Evolutionary conservation across 208 protist genomes (phyloP).

Genomic region (Herpetomonas muscarum): DNA sequence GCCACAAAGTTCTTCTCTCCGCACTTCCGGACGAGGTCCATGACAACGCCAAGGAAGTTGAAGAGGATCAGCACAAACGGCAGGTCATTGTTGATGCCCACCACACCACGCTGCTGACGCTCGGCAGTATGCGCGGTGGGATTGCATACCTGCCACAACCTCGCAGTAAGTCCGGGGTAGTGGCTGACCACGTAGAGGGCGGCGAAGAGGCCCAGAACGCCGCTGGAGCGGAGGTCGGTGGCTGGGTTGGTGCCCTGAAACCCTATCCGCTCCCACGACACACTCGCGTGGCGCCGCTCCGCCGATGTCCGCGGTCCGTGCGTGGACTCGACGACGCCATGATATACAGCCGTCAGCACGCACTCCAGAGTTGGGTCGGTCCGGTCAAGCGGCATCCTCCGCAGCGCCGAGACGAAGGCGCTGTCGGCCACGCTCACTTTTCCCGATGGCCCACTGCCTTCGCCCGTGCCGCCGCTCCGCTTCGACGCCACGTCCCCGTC

Average conservation of each 20-base stretch:
- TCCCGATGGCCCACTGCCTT: not conserved
- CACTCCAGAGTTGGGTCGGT: conserved; percentile 31
- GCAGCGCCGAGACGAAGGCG: conserved; percentile 23
- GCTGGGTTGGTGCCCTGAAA: conserved; percentile 80
- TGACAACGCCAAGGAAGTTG: conserved; percentile 57
- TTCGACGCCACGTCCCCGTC: conserved; percentile 2
- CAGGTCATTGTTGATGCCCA: conserved; percentile 24
- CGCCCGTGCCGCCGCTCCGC: not conserved
- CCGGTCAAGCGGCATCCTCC: conserved; percentile 21
- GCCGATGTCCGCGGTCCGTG: not conserved
- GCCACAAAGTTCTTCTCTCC: conserved; percentile 17
- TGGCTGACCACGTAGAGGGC: conserved; percentile 67
- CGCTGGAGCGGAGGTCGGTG: conserved; percentile 74
- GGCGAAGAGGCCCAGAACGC: conserved; percentile 66
- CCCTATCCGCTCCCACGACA: conserved; percentile 64
- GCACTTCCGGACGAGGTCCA: conserved; percentile 35
- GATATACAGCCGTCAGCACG: conserved; percentile 59
- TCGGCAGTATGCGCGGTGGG: conserved; percentile 1
- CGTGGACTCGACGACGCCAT: conserved; percentile 17
- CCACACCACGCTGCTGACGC: conserved; percentile 9
- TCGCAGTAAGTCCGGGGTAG: conserved; percentile 42
- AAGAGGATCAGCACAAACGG: conserved; percentile 78
- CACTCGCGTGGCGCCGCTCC: conserved; percentile 16
- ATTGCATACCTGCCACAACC: conserved; percentile 56
- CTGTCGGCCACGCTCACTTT: not conserved